phyloP scores from a whole-genome alignment of 805 yeast species.

The Limtongia smithiae region DNA sequence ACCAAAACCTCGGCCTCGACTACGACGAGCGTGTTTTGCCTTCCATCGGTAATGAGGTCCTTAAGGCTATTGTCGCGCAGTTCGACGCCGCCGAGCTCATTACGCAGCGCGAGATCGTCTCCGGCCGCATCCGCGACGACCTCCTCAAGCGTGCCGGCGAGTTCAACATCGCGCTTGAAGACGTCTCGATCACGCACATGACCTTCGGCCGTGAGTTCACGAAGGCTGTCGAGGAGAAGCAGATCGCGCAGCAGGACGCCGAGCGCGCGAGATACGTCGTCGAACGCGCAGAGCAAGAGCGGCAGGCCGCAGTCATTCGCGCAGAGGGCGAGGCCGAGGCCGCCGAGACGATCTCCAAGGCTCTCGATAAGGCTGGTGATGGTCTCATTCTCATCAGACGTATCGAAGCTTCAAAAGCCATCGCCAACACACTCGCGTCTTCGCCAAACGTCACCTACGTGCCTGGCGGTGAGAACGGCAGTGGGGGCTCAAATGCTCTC shows the following conservation, averaged over 20 bases:
- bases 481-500: slow-evolving; percentile 32
- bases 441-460: slow-evolving; percentile 86
- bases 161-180: slow-evolving; percentile 88
- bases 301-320: slow-evolving; percentile 89
- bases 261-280: slow-evolving; percentile 92
- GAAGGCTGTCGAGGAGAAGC: slow-evolving; percentile 97
- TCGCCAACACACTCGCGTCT: slow-evolving; percentile 79
- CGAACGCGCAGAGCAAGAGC: slow-evolving; percentile 95
- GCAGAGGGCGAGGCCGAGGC: slow-evolving; percentile 99
- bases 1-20: slow-evolving; percentile 87
- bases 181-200: slow-evolving; percentile 96
- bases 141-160: slow-evolving; percentile 77
- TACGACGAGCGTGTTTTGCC: slow-evolving; percentile 94
- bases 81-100: slow-evolving; percentile 95
- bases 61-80: slow-evolving; percentile 87
- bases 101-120: slow-evolving; percentile 93
- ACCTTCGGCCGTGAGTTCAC: slow-evolving; percentile 96
- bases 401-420: slow-evolving; percentile 93
- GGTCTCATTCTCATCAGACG: slow-evolving; percentile 90
- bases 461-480: slow-evolving; percentile 45
- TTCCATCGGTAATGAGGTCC: slow-evolving; percentile 86
- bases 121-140: slow-evolving; percentile 83
- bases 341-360: slow-evolving; percentile 91
- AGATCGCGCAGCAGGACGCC: slow-evolving; percentile 99
- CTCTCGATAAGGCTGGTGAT: slow-evolving; percentile 91